A percentile compares a stretch with the other conserved stretches of the same genome.
Evolutionary conservation across 164 flowering plant species (phyloP).

Genomic region (Umbellularia californica): DNA sequence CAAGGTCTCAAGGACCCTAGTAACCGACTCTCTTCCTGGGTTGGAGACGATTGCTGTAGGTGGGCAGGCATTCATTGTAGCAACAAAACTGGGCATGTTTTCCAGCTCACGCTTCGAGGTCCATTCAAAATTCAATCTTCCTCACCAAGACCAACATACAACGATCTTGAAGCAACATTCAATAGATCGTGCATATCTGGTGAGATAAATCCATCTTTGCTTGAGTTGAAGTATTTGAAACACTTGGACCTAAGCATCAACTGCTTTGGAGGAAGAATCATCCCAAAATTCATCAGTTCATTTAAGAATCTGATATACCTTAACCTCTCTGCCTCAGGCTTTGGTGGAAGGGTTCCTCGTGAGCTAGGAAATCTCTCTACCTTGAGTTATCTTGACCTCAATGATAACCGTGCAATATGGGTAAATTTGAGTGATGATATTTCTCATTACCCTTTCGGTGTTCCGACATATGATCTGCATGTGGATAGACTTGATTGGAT

Average conservation of each 20-base stretch:
- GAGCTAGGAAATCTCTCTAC: slow-evolving; percentile 17
- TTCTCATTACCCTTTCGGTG: not conserved
- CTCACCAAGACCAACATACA: not conserved
- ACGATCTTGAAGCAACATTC: too few relatives aligned
- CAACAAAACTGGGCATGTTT: slow-evolving; percentile 10
- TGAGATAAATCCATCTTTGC: slow-evolving; percentile 7
- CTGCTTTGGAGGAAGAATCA: not conserved
- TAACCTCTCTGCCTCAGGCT: slow-evolving; percentile 5
- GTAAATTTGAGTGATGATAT: not conserved
- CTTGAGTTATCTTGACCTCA: slow-evolving; percentile 7
- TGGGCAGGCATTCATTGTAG: slow-evolving; percentile 10
- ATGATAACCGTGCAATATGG: not conserved
- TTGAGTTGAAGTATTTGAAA: slow-evolving; percentile 11
- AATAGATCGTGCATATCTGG: not conserved
- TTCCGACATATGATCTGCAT: not conserved
- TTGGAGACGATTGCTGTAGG: not conserved
- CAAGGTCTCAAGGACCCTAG: not conserved
- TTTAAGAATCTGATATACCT: slow-evolving; percentile 2
- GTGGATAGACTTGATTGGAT: slow-evolving; percentile 10
- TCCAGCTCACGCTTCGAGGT: slow-evolving; percentile 5
- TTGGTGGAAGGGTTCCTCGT: slow-evolving; percentile 8
- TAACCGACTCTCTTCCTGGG: slow-evolving; percentile 9
- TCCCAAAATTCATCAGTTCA: slow-evolving; percentile 15
- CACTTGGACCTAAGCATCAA: slow-evolving; percentile 12
- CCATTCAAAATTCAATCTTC: not conserved